These are phyloP conservation scores for Termitomyces sp. DNA, from an alignment of 768 basidiomycete genomes.

Conservation along the genomic window DNA sequence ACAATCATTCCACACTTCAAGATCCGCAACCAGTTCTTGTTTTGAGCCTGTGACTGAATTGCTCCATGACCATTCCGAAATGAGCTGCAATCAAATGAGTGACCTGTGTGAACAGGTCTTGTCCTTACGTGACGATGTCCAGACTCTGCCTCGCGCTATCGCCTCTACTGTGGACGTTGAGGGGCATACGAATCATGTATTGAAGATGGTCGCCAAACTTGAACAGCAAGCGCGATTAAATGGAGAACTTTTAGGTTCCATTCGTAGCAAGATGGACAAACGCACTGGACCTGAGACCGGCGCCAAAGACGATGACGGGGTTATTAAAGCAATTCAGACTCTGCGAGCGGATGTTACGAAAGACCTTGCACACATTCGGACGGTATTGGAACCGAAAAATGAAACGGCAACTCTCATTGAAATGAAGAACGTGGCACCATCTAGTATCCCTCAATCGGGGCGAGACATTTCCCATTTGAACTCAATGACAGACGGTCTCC, in stretches of 20 bases:
- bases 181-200: slow-evolving; percentile 1
- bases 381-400: not conserved
- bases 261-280: slow-evolving; percentile 3
- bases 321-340: slow-evolving; percentile 5
- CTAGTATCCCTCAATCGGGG: not conserved
- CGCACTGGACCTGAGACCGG: not conserved
- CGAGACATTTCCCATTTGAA: slow-evolving; percentile 9
- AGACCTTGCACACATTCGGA: slow-evolving; percentile 4
- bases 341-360: slow-evolving; percentile 5
- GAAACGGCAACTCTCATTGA: not conserved
- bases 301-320: not conserved
- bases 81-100: slow-evolving; percentile 1
- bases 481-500: slow-evolving; percentile 14
- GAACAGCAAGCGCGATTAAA: slow-evolving; percentile 9
- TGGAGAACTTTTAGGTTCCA: slow-evolving; percentile 4
- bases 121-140: slow-evolving; percentile 11
- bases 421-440: slow-evolving; percentile 11
- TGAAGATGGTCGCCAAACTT: slow-evolving; percentile 10
- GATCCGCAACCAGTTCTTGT: not conserved
- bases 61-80: slow-evolving; percentile 7
- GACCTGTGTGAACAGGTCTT: slow-evolving; percentile 9
- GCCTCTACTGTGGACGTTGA: slow-evolving; percentile 1
- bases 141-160: slow-evolving; percentile 11
- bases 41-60: slow-evolving; percentile 6
- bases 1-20: not conserved